Evolutionary conservation across 805 yeast genomes (phyloP).

Genomic region (Saccharomycopsis amapae): DNA sequence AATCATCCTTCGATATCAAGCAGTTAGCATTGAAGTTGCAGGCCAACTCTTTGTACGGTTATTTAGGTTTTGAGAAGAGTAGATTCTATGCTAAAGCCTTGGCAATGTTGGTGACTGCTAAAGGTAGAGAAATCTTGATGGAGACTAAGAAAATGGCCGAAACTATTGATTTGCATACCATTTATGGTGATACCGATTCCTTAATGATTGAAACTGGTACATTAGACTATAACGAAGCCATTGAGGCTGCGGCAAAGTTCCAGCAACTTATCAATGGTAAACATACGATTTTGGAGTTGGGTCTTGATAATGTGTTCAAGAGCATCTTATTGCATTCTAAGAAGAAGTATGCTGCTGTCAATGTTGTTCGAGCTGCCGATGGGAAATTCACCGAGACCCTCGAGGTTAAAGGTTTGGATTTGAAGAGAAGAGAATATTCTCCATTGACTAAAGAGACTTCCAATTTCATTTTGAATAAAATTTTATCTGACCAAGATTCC

Average conservation of each 20-base stretch:
- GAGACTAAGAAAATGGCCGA: conserved; percentile 93
- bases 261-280: conserved; percentile 82
- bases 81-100: conserved; percentile 93
- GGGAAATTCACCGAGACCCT: conserved; percentile 53
- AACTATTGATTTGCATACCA: conserved; percentile 70
- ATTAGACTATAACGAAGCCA: conserved; percentile 60
- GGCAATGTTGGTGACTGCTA: conserved; percentile 90
- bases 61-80: conserved; percentile 86
- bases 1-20: conserved; percentile 84
- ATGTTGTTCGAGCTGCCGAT: conserved; percentile 29
- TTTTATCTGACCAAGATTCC: conserved; percentile 67
- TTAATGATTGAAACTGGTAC: conserved; percentile 95
- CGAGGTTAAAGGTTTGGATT: conserved; percentile 94
- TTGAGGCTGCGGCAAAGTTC: conserved; percentile 77
- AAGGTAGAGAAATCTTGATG: conserved; percentile 92
- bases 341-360: conserved; percentile 58
- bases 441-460: conserved; percentile 88
- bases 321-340: conserved; percentile 83
- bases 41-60: conserved; percentile 99
- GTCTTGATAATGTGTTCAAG: conserved; percentile 88
- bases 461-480: conserved; percentile 59
- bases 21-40: conserved; percentile 95
- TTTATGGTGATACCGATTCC: conserved; percentile 98
- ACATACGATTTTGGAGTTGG: conserved; percentile 82
- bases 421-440: conserved; percentile 95